These are phyloP conservation scores for Leptomonas seymouri DNA, from an alignment of 208 protist genomes.

Conservation along the genomic window DNA sequence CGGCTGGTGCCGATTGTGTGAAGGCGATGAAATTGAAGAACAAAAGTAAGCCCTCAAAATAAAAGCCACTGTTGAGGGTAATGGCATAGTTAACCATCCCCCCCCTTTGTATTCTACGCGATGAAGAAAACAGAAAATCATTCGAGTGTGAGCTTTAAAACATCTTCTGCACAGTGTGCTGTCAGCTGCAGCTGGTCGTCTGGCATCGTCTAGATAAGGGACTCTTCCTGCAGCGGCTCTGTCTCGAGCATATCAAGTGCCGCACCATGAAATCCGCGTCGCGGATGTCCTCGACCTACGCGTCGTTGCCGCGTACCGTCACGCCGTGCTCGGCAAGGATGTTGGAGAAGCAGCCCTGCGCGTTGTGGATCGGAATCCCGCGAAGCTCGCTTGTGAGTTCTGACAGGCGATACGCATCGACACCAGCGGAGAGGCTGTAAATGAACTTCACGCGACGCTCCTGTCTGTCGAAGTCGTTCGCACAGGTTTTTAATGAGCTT, in stretches of 20 bases:
- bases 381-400: slow-evolving; percentile 45
- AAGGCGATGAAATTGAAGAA: no score
- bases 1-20: no score
- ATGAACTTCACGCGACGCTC: slow-evolving; percentile 73
- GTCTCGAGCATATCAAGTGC: slow-evolving; percentile 81
- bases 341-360: slow-evolving; percentile 64
- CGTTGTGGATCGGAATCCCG: slow-evolving; percentile 71
- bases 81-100: slow-evolving; percentile 32
- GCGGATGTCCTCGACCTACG: slow-evolving; percentile 43
- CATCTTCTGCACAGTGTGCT: slow-evolving; percentile 52
- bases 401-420: slow-evolving; percentile 62
- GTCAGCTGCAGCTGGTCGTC: slow-evolving; percentile 75
- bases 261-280: slow-evolving; percentile 85
- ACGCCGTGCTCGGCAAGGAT: slow-evolving; percentile 79
- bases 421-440: slow-evolving; percentile 75
- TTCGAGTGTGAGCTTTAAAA: slow-evolving; percentile 18
- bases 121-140: slow-evolving; percentile 34
- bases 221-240: slow-evolving; percentile 68
- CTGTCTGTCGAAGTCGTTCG: slow-evolving; percentile 38
- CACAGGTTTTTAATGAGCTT: slow-evolving; percentile 7
- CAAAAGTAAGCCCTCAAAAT: neutral
- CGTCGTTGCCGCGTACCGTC: slow-evolving; percentile 42
- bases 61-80: slow-evolving; percentile 33
- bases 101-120: neutral
- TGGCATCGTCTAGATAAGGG: slow-evolving; percentile 65